phyloP scores from a whole-genome alignment of 495 filamentous ascomycete species.

The Penicillium ochrochloron region DNA sequence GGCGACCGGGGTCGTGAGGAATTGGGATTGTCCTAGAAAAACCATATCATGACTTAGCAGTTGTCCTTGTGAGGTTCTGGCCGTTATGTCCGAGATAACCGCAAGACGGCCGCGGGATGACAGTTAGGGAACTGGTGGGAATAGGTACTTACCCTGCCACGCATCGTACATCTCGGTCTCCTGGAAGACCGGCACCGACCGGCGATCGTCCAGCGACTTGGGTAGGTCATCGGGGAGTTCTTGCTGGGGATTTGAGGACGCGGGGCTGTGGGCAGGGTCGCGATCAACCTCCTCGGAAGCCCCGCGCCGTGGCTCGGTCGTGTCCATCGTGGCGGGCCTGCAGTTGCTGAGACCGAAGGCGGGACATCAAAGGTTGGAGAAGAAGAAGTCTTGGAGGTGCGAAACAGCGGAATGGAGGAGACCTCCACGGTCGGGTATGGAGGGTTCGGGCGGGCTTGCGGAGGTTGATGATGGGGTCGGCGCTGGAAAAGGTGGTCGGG shows the following conservation, averaged over 20 bases:
- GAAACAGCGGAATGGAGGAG: conserved; percentile 7
- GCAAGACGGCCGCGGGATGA: conserved; percentile 1
- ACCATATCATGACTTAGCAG: background rate
- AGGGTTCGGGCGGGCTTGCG: conserved; percentile 6
- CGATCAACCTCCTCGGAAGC: conserved; percentile 40
- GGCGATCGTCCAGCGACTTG: conserved; percentile 86
- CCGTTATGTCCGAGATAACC: conserved; percentile 3
- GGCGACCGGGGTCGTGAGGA: conserved; percentile 81
- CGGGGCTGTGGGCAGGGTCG: conserved; percentile 28
- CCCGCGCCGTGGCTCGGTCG: conserved; percentile 43
- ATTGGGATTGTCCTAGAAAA: conserved; percentile 84
- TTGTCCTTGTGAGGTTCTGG: background rate
- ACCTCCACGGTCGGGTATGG: conserved; percentile 25
- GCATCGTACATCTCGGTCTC: conserved; percentile 99
- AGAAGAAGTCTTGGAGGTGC: conserved; percentile 10
- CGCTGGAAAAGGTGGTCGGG: conserved; percentile 26
- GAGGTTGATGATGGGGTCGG: conserved; percentile 22
- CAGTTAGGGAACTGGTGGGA: conserved; percentile 7
- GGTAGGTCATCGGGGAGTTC: conserved; percentile 85
- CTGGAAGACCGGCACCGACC: conserved; percentile 60
- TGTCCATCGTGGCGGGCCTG: conserved; percentile 45
- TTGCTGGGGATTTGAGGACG: conserved; percentile 35
- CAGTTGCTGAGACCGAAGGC: conserved; percentile 23
- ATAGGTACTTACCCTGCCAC: conserved; percentile 79
- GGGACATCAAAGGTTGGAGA: conserved; percentile 27